Conservation (phyloP, 768 basidiomycete genomes). For the Auriscalpium vulgare region DNA sequence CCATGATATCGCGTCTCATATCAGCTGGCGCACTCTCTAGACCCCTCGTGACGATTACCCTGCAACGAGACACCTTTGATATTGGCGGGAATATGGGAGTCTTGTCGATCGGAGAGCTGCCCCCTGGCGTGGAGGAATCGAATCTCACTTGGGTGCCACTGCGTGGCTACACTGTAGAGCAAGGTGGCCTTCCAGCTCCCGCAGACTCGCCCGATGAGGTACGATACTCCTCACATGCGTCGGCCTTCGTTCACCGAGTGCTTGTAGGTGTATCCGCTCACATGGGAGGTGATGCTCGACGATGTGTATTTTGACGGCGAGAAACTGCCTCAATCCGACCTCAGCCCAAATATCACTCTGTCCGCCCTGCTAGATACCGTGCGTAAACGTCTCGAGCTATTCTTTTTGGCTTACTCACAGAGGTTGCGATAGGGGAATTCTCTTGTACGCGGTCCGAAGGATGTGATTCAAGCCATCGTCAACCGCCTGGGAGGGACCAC, state of each 20-base stretch:
- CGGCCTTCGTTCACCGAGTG: background rate
- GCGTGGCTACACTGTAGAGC: constrained; percentile 39
- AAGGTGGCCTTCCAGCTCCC: constrained; percentile 52
- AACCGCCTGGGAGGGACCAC: constrained; percentile 30
- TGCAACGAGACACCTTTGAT: constrained; percentile 63
- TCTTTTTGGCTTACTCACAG: background rate
- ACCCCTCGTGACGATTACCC: constrained; percentile 38
- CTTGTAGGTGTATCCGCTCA: constrained; percentile 22
- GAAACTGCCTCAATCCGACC: constrained; percentile 46
- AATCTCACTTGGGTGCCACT: constrained; percentile 61
- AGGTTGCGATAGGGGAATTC: constrained; percentile 53
- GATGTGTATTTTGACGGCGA: constrained; percentile 65
- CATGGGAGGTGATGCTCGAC: constrained; percentile 66
- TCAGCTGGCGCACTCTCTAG: constrained; percentile 31
- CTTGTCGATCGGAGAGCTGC: constrained; percentile 61
- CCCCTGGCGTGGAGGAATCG: constrained; percentile 36
- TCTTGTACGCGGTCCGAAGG: constrained; percentile 64
- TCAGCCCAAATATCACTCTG: constrained; percentile 41
- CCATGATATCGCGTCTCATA: constrained; percentile 27
- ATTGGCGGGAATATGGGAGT: constrained; percentile 62
- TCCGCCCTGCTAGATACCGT: constrained; percentile 73
- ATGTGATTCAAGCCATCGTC: constrained; percentile 47
- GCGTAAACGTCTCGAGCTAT: constrained; percentile 13
- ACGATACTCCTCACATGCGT: constrained; percentile 13
- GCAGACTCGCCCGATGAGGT: constrained; percentile 56